Evolutionary conservation across 208 protist genomes (phyloP).

Genomic region (Crithidia brevicula): DNA sequence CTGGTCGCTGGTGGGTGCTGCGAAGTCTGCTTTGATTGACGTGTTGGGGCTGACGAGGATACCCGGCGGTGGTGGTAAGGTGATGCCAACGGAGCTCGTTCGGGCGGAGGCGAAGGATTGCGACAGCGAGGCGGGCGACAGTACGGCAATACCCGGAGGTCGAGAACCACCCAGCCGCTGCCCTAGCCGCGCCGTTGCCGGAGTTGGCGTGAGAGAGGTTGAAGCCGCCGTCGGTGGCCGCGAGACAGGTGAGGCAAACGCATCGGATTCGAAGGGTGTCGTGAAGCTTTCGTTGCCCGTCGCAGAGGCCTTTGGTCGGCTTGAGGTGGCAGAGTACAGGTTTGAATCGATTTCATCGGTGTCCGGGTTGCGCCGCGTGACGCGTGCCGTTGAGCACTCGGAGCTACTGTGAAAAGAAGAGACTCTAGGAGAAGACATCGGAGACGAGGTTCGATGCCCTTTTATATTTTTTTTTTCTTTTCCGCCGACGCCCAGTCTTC

Average conservation of each 20-base stretch:
- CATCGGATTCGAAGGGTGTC: conserved; percentile 23
- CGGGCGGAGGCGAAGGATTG: neutral
- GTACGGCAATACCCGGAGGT: neutral
- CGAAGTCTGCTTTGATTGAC: neutral
- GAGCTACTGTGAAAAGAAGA: conserved; percentile 61
- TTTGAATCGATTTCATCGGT: neutral
- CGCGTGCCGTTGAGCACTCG: conserved; percentile 22
- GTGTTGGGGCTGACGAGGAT: neutral
- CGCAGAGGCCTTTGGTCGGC: neutral
- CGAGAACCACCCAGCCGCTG: neutral
- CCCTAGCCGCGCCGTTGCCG: neutral
- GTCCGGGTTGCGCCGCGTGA: conserved; percentile 10
- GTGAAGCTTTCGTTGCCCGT: neutral
- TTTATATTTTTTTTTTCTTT: neutral
- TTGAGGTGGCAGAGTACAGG: conserved; percentile 7
- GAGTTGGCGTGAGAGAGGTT: neutral
- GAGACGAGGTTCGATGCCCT: neutral
- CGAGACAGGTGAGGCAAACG: conserved; percentile 17
- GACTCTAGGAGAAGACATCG: conserved; percentile 33
- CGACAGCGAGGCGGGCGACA: neutral
- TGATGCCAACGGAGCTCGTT: neutral
- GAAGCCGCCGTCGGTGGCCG: conserved; percentile 8
- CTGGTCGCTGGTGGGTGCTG: too few species aligned
- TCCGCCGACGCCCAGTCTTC: neutral
- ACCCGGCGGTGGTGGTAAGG: neutral